Conservation (phyloP, 2,329 filamentous ascomycete species). For the Pestalotiopsis sp. region DNA sequence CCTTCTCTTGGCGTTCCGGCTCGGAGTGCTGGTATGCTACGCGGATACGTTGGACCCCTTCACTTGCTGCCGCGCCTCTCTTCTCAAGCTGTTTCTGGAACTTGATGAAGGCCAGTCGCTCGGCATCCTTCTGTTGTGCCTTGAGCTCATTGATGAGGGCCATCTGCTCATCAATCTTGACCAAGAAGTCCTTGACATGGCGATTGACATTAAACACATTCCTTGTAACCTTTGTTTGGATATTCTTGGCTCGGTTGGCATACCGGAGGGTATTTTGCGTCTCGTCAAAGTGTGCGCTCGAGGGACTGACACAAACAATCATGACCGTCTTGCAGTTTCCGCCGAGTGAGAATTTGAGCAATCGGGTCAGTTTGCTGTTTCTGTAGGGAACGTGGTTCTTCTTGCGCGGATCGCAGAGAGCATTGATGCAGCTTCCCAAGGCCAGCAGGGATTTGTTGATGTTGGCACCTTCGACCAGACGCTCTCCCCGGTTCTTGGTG, state of each 20-base stretch:
- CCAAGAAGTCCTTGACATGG: constrained; percentile 97
- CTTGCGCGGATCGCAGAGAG: constrained; percentile 89
- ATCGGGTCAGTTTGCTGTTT: constrained; percentile 93
- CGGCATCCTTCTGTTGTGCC: constrained; percentile 87
- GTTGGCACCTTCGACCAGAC: constrained; percentile 91
- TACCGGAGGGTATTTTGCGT: constrained; percentile 98
- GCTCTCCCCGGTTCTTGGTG: constrained; percentile 93
- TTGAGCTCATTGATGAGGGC: constrained; percentile 95
- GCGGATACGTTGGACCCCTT: constrained; percentile 80
- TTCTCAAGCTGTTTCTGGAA: constrained; percentile 91
- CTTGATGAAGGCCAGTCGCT: constrained; percentile 80
- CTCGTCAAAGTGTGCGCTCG: constrained; percentile 95
- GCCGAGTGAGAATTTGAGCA: constrained; percentile 95
- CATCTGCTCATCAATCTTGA: constrained; percentile 99
- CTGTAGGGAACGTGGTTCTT: constrained; percentile 94
- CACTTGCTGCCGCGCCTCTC: constrained; percentile 72
- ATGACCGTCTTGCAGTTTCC: constrained; percentile 99
- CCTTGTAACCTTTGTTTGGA: constrained; percentile 98
- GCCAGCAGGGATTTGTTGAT: constrained; percentile 99
- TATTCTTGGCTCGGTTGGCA: constrained; percentile 97
- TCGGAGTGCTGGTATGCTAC: constrained; percentile 81
- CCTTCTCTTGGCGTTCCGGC: constrained; percentile 76
- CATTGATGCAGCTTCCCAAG: constrained; percentile 96
- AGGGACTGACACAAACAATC: constrained; percentile 98
- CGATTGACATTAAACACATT: constrained; percentile 99